Evolutionary conservation across 2,329 filamentous ascomycete species (phyloP).

Genomic region (Rhynchosporium secalis): DNA sequence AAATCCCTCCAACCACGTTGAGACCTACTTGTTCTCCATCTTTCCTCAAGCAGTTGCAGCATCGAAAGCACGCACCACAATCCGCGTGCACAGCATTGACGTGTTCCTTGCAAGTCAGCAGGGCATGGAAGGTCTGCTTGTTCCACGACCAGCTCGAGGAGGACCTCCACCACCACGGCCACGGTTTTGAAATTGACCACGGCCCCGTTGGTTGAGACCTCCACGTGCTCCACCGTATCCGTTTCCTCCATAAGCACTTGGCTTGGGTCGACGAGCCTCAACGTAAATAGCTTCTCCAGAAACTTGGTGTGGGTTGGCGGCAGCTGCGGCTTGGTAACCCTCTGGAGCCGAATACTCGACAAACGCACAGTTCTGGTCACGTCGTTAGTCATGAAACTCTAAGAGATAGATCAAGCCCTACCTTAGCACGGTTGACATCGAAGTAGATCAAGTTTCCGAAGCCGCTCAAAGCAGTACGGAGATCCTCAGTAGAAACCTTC

Average conservation of each 20-base stretch:
- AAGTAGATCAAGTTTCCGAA: slow-evolving; percentile 73
- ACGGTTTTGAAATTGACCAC: slow-evolving; percentile 54
- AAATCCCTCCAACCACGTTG: too few species aligned
- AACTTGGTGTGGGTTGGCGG: slow-evolving; percentile 82
- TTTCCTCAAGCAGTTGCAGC: too few species aligned
- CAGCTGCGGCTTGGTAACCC: slow-evolving; percentile 79
- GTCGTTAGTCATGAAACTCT: slow-evolving; percentile 20
- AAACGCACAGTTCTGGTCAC: slow-evolving; percentile 84
- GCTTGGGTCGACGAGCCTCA: slow-evolving; percentile 83
- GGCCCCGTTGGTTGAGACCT: slow-evolving; percentile 60
- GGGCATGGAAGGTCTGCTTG: slow-evolving; percentile 22
- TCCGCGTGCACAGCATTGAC: too few species aligned
- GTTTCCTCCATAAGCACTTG: slow-evolving; percentile 67
- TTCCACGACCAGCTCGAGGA: slow-evolving; percentile 25
- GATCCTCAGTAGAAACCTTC: slow-evolving; percentile 73
- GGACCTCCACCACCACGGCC: slow-evolving; percentile 25
- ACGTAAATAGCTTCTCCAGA: slow-evolving; percentile 81
- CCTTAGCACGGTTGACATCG: slow-evolving; percentile 81
- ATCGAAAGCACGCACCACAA: too few species aligned
- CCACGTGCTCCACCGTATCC: slow-evolving; percentile 65
- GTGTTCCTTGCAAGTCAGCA: slow-evolving; percentile 10
- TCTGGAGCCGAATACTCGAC: slow-evolving; percentile 84
- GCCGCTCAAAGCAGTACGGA: slow-evolving; percentile 69
- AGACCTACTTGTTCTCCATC: too few species aligned
- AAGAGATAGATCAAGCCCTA: slow-evolving; percentile 44